These are phyloP conservation scores for Mesotaenium endlicherianum DNA, from an alignment of 139 green algal species.

Conservation along the genomic window DNA sequence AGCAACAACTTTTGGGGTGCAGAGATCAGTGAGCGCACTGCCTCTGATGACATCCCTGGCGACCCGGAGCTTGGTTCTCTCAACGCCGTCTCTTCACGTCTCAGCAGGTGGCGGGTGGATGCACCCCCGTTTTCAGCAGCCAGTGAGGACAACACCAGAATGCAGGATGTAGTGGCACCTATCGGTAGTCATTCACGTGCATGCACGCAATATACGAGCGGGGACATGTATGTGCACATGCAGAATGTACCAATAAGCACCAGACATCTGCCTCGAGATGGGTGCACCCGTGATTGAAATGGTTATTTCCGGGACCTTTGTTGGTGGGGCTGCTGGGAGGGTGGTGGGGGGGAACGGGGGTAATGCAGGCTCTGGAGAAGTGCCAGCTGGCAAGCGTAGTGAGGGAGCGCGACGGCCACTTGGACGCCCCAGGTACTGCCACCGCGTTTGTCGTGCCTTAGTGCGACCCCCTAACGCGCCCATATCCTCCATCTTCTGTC, in stretches of 20 bases:
- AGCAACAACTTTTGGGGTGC: not conserved
- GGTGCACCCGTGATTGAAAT: not conserved
- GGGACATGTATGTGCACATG: not conserved
- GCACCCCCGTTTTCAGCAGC: too few relatives aligned
- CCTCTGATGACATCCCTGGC: not conserved
- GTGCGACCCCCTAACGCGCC: not conserved
- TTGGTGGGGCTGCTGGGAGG: too few relatives aligned
- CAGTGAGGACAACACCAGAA: too few relatives aligned
- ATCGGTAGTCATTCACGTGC: not conserved
- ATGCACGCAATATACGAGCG: not conserved
- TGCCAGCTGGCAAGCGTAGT: constrained; percentile 47
- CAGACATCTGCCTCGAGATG: not conserved
- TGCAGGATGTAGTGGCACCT: too few relatives aligned
- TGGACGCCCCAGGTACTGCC: constrained; percentile 52
- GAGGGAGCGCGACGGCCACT: not conserved
- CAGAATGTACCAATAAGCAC: not conserved
- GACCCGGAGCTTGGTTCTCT: not conserved
- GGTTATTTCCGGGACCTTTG: not conserved
- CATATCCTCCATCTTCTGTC: not conserved
- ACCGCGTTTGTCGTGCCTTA: not conserved
- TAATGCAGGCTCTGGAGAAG: constrained; percentile 54
- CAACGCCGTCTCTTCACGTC: not conserved
- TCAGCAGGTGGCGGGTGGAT: too few relatives aligned
- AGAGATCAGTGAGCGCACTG: not conserved
- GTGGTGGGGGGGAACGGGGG: too few relatives aligned